Percentiles rank a stretch among this genome's conserved stretches.
Conservation (phyloP, 2,329 filamentous ascomycete species). For the Monosporascus sp. region DNA sequence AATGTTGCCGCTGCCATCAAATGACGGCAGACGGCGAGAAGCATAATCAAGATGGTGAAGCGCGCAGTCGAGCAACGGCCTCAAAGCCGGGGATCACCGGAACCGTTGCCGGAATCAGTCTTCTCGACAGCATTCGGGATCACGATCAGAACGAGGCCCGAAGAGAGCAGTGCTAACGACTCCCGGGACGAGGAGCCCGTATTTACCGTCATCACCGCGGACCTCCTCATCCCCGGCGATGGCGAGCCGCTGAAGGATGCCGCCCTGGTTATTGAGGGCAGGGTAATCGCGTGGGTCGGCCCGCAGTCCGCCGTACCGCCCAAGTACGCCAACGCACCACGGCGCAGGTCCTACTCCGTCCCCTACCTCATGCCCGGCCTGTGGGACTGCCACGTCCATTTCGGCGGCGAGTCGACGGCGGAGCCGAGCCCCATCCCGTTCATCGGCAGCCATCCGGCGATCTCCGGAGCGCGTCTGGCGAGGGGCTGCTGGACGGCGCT, state of each 20-base stretch:
- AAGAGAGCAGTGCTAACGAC: conserved; percentile 5
- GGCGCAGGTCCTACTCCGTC: conserved; percentile 21
- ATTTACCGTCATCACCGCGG: conserved; percentile 29
- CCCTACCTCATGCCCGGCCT: conserved; percentile 30
- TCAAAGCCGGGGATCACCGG: not conserved
- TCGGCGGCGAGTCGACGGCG: conserved; percentile 17
- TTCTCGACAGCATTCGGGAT: conserved; percentile 27
- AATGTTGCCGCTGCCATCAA: not conserved
- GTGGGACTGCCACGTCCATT: conserved; percentile 31
- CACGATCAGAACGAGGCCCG: conserved; percentile 14
- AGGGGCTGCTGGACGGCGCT: conserved; percentile 32
- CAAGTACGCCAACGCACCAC: conserved; percentile 22
- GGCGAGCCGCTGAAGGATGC: conserved; percentile 28
- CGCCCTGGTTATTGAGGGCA: conserved; percentile 31
- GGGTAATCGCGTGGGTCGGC: conserved; percentile 35
- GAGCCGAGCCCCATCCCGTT: conserved; percentile 12
- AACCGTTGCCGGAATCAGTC: conserved; percentile 14
- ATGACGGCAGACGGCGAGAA: not conserved
- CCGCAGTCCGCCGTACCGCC: conserved; percentile 20
- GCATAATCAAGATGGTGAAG: conserved; percentile 18
- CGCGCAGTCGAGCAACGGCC: conserved; percentile 6
- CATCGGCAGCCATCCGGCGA: conserved; percentile 25
- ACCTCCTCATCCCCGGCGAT: conserved; percentile 32
- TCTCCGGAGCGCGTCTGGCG: conserved; percentile 26
- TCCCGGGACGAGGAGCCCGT: conserved; percentile 18